phyloP scores from a whole-genome alignment of 768 basidiomycete genomes.

The Tylopilus plumbeoviolaceoides region DNA sequence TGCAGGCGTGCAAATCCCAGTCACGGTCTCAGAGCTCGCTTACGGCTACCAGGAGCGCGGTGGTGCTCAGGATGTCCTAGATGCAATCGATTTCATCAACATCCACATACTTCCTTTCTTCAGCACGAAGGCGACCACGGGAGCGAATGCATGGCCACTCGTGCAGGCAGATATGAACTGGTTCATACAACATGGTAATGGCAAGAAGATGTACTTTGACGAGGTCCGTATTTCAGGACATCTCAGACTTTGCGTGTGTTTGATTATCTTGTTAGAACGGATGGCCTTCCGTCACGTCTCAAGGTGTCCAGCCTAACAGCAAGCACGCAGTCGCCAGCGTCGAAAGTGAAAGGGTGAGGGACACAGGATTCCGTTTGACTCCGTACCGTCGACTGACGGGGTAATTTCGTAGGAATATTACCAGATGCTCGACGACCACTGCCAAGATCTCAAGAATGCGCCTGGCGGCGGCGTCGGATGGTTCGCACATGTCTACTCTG shows the following conservation, averaged over 20 bases:
- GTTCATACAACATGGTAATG: slow-evolving; percentile 59
- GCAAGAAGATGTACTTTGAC: slow-evolving; percentile 73
- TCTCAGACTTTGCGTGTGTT: not conserved
- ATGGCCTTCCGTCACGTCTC: slow-evolving; percentile 67
- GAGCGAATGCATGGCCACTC: slow-evolving; percentile 58
- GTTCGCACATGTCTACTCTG: slow-evolving; percentile 81
- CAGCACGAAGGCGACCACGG: slow-evolving; percentile 33
- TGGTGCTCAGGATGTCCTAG: slow-evolving; percentile 51
- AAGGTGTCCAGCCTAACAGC: slow-evolving; percentile 63
- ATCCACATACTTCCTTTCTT: slow-evolving; percentile 74
- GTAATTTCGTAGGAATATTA: slow-evolving; percentile 44
- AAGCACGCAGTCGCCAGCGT: slow-evolving; percentile 55
- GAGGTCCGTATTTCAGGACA: slow-evolving; percentile 40
- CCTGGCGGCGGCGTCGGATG: slow-evolving; percentile 66
- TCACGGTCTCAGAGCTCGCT: slow-evolving; percentile 66
- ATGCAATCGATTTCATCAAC: slow-evolving; percentile 60
- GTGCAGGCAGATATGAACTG: slow-evolving; percentile 58
- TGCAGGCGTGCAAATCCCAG: slow-evolving; percentile 52
- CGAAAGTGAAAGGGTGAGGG: slow-evolving; percentile 54
- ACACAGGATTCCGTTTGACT: not conserved
- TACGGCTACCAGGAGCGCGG: slow-evolving; percentile 53
- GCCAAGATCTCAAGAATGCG: slow-evolving; percentile 56
- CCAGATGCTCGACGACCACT: slow-evolving; percentile 58
- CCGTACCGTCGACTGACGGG: not conserved
- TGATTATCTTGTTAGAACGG: slow-evolving; percentile 51